Base-by-base conservation (phyloP, 2,329 filamentous ascomycete genomes). In the Claviceps sp. region DNA sequence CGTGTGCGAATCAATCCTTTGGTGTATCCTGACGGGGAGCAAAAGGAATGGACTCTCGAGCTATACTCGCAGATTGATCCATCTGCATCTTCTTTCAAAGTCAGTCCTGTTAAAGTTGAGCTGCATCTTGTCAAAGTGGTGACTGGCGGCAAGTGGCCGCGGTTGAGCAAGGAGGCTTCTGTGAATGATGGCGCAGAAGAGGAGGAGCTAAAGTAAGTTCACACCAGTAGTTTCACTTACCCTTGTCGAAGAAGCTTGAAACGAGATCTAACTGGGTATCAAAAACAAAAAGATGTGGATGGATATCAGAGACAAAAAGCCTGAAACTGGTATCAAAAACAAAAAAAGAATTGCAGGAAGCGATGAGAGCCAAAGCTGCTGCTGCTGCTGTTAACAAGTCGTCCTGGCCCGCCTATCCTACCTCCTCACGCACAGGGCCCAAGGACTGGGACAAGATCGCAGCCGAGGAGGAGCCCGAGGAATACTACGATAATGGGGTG, bases 361-460 rank as follows among this genome's bases (percentile, higher is more conserved):
- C 22, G 22, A 22, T 22, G 4, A 22, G 22, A 22, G 22, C 22
- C 22, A 22, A 22, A 22, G 22, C 22, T 22, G 6, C 22, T 10
- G 5, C 11, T 7, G 39, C 40, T 13, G 40, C 40, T n/a, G 14
- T 4, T 22, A 7, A 14, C 3, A 48, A 46, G 26, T 2, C 53
- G 51, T 53, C 34, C 14, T 64, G 50, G 16, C 86, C 85, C 0
- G 69, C 75, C 0, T 96, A 97, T 64, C 91, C 93, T 1, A 91
- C 89, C 0, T 96, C 90, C 0, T 93, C 91, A 13, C 84, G 82
- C 56, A 76, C 71, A 1, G 91, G 90, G 0, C 81, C 87, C 3
- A 95, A 95, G 69, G 79, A 98, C 68, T 98, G 93, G 93, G 93
- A 98, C 64, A 87, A 82, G 56, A 63, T 96, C 2, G 81, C 61